Percentiles rank a stretch among this genome's conserved stretches.
These are phyloP conservation scores for Sordariomycetes sp. DNA, from an alignment of 2,329 filamentous ascomycete species.

Conservation along the genomic window DNA sequence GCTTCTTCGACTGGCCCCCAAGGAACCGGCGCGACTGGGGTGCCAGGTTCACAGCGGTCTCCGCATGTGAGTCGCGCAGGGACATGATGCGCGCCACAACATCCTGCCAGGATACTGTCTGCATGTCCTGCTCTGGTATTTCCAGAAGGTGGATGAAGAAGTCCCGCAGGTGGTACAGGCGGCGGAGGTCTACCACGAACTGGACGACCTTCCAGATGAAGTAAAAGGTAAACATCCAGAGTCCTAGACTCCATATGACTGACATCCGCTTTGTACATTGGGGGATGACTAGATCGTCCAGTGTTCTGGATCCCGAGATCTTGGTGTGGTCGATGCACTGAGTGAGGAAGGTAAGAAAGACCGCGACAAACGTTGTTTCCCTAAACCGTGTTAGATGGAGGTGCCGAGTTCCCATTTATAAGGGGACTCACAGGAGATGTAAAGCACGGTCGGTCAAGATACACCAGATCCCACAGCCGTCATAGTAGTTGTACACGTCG, in stretches of 20 bases:
- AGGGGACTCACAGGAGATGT: slow-evolving; percentile 54
- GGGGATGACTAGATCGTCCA: slow-evolving; percentile 48
- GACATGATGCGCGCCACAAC: slow-evolving; percentile 78
- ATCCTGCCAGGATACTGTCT: slow-evolving; percentile 90
- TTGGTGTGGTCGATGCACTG: slow-evolving; percentile 78
- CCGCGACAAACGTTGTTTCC: slow-evolving; percentile 72
- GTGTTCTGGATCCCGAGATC: slow-evolving; percentile 52
- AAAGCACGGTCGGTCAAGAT: slow-evolving; percentile 64
- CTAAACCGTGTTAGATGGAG: slow-evolving; percentile 24
- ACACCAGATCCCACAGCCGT: slow-evolving; percentile 74
- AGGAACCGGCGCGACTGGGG: slow-evolving; percentile 45
- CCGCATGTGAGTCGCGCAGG: slow-evolving; percentile 75
- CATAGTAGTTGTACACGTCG: slow-evolving; percentile 78
- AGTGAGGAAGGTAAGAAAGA: slow-evolving; percentile 71
- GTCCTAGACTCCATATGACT: slow-evolving; percentile 61
- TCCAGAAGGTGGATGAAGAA: slow-evolving; percentile 78
- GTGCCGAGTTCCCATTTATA: neutral
- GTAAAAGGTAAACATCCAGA: slow-evolving; percentile 80
- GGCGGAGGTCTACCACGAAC: slow-evolving; percentile 61
- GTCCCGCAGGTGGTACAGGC: slow-evolving; percentile 67
- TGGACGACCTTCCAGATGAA: slow-evolving; percentile 74
- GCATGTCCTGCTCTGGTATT: slow-evolving; percentile 75
- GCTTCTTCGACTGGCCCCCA: slow-evolving; percentile 81
- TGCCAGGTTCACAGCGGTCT: slow-evolving; percentile 52
- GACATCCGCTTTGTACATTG: slow-evolving; percentile 72